A percentile compares a stretch with the other conserved stretches of the same genome.
These are phyloP conservation scores for Fallopia convolvulus DNA, from an alignment of 148 eudicot genomes.

Conservation along the genomic window DNA sequence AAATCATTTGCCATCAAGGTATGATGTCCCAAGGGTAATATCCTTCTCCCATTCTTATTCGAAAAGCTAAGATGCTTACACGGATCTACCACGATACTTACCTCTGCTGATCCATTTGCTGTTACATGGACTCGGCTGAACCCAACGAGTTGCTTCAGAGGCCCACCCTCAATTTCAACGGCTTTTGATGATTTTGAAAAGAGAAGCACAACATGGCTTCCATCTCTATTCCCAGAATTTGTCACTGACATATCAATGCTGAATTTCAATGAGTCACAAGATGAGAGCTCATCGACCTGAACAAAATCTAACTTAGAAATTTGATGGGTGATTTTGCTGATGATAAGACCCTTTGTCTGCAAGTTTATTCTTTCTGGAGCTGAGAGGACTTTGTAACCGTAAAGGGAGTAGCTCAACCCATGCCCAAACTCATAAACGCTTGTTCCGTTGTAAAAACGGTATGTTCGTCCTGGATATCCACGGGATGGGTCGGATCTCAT, in stretches of 20 bases:
- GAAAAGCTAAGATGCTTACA: slow-evolving; percentile 73
- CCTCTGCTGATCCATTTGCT: slow-evolving; percentile 29
- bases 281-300: slow-evolving; percentile 40
- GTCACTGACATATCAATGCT: slow-evolving; percentile 38
- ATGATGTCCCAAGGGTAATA: slow-evolving; percentile 71
- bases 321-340: slow-evolving; percentile 17
- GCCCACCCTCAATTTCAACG: slow-evolving; percentile 40
- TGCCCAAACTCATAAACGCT: slow-evolving; percentile 65
- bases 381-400: slow-evolving; percentile 54
- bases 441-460: slow-evolving; percentile 78
- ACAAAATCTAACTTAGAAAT: slow-evolving; percentile 18
- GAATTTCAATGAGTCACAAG: slow-evolving; percentile 57
- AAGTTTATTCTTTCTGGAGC: slow-evolving; percentile 28
- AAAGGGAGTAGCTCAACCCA: slow-evolving; percentile 72
- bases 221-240: slow-evolving; percentile 58
- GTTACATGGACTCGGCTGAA: slow-evolving; percentile 51
- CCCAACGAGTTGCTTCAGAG: slow-evolving; percentile 65
- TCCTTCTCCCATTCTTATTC: slow-evolving; percentile 56
- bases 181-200: slow-evolving; percentile 33
- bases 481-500: slow-evolving; percentile 81
- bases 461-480: slow-evolving; percentile 85
- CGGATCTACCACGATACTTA: slow-evolving; percentile 47
- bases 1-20: slow-evolving; percentile 39
- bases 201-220: slow-evolving; percentile 62
- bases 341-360: not conserved